Conservation (phyloP, 2,329 filamentous ascomycete genomes). For the Fusarium sp. region DNA sequence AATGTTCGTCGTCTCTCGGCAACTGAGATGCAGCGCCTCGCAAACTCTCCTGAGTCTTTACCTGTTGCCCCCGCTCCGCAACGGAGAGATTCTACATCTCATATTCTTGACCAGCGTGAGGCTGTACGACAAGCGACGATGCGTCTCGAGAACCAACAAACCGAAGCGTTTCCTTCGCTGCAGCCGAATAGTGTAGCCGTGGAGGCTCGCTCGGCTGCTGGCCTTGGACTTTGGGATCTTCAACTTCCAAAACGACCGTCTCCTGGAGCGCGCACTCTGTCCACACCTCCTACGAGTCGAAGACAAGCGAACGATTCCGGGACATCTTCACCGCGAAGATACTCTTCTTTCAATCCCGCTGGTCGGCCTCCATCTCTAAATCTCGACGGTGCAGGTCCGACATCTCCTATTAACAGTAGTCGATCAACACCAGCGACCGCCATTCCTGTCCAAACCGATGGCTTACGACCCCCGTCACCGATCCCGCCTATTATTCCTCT, state of each 20-base stretch:
- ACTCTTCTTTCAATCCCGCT: constrained; percentile 62
- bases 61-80: constrained; percentile 60
- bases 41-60: constrained; percentile 67
- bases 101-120: constrained; percentile 40
- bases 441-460: constrained; percentile 42
- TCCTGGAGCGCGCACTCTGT: constrained; percentile 57
- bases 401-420: constrained; percentile 30
- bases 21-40: constrained; percentile 68
- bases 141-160: constrained; percentile 37
- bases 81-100: constrained; percentile 51
- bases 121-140: constrained; percentile 47
- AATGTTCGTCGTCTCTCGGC: constrained; percentile 66
- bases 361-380: constrained; percentile 58
- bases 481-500: constrained; percentile 68
- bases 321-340: constrained; percentile 56
- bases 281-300: constrained; percentile 63
- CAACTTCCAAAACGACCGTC: constrained; percentile 48
- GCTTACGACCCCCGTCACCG: constrained; percentile 57
- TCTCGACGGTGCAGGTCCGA: constrained; percentile 42
- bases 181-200: constrained; percentile 43
- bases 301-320: constrained; percentile 46
- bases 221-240: constrained; percentile 33
- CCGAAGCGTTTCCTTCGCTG: constrained; percentile 21
- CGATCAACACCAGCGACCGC: constrained; percentile 42
- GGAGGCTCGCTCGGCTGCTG: constrained; percentile 38